These are phyloP conservation scores for Pichia sp. DNA, from an alignment of 1,139 yeast species.

Conservation along the genomic window DNA sequence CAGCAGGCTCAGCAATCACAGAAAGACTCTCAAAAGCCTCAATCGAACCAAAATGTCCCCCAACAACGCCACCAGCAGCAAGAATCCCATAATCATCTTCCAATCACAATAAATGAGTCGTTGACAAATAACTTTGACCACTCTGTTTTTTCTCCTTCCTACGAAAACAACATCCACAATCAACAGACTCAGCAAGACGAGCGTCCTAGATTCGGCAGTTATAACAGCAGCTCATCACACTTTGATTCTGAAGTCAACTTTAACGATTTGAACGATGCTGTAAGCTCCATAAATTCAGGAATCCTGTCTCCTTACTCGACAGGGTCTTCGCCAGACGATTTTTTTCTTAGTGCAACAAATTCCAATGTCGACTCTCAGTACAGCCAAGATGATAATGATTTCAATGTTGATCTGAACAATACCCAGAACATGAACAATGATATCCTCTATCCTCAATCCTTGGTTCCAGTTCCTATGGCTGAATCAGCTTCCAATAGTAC, in stretches of 20 bases:
- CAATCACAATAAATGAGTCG: neutral
- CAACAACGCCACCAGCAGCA: too few species aligned
- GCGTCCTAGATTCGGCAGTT: slow-evolving; percentile 21
- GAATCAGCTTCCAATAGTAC: slow-evolving; percentile 31
- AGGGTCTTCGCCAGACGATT: slow-evolving; percentile 35
- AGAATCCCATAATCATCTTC: too few species aligned
- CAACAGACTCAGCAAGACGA: slow-evolving; percentile 1
- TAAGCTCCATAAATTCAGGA: slow-evolving; percentile 28
- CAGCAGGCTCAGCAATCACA: slow-evolving; percentile 12
- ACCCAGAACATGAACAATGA: slow-evolving; percentile 16
- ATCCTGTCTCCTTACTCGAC: slow-evolving; percentile 32
- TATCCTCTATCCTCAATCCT: slow-evolving; percentile 17
- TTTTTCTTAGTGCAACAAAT: slow-evolving; percentile 22
- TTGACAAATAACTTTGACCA: neutral
- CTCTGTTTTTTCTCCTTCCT: slow-evolving; percentile 3
- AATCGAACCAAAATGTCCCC: too few species aligned
- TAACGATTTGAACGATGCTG: slow-evolving; percentile 30
- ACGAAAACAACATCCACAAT: slow-evolving; percentile 4
- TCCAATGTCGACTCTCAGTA: slow-evolving; percentile 21
- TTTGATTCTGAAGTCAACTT: slow-evolving; percentile 28
- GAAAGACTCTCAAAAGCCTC: slow-evolving; percentile 19
- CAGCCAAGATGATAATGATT: slow-evolving; percentile 14
- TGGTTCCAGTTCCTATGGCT: slow-evolving; percentile 28
- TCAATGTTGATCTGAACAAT: slow-evolving; percentile 11
- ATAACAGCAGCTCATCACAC: slow-evolving; percentile 20